Base-by-base conservation (phyloP, 2,329 filamentous ascomycete species). In the Thelonectria discophora region DNA sequence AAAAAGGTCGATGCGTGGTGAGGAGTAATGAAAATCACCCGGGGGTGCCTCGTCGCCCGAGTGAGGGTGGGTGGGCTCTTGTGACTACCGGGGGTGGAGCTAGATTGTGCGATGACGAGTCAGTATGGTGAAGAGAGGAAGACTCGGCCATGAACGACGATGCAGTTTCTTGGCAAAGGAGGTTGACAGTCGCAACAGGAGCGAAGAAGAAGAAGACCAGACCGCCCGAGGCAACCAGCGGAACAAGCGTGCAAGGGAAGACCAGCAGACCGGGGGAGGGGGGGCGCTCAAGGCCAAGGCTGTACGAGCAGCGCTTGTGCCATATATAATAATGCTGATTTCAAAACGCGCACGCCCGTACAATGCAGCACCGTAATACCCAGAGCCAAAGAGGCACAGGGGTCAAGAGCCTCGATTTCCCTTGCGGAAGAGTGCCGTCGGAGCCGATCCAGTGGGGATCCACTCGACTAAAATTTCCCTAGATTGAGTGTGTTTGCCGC, bases 401-500 rank as follows among this genome's bases (percentile, higher is more conserved):
- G 68, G 67, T 4, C 13, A 18, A 64, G 61, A 69, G 59, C 60
- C 66, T 72, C 69, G 69, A 70, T n/a, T 64, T 69, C 62, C 65
- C 65, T 70, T 65, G 60, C 65, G 63, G 67, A 64, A 62, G 60
- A 65, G 65, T 70, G 69, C 68, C 69, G 67, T 73, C 66, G 67
- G 70, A 70, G 64, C 62, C 69, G 69, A 72, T 72, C 63, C 62
- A 69, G 69, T 71, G 62, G 68, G 60, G 68, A 63, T 68, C 72
- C 72, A 69, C 71, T 69, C 63, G 64, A 71, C 70, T 72, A 68
- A 65, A 70, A 67, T 72, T 73, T 68, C 66, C 69, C 60, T 56
- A 66, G 68, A 70, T 71, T 70, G 68, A 70, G 65, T 70, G 62
- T 63, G 58, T 71, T 65, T 71, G 71, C 73, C 72, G 69, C 73